Conservation (phyloP, 768 basidiomycete genomes). For the Phlebiopsis flavidoalba region DNA sequence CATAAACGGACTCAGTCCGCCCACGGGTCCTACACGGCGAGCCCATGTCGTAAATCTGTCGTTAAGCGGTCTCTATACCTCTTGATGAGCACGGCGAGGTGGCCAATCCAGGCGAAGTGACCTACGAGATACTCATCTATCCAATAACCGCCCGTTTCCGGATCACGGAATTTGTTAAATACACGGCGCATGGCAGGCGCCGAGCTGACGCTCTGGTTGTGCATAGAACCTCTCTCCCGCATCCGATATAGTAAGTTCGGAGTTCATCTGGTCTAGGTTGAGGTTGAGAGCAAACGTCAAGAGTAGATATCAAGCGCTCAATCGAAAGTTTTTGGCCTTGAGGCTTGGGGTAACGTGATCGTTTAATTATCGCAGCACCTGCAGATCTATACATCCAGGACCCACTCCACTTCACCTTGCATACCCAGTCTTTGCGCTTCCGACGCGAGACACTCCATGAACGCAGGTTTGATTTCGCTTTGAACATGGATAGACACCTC, state of each 20-base stretch:
- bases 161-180: not conserved
- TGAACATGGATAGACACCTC: constrained; percentile 13
- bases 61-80: not conserved
- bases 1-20: not conserved
- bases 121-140: not conserved
- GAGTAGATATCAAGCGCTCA: not conserved
- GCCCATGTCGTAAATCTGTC: not conserved
- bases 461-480: not conserved
- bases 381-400: not conserved
- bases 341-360: not conserved
- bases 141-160: not conserved
- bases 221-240: not conserved
- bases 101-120: not conserved
- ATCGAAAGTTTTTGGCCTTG: not conserved
- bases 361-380: not conserved
- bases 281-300: not conserved
- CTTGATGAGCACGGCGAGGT: not conserved
- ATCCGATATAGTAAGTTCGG: not conserved
- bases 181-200: not conserved
- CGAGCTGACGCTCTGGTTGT: not conserved
- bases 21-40: not conserved
- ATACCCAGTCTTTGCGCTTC: constrained; percentile 5
- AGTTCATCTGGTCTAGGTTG: not conserved
- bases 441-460: not conserved
- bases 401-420: constrained; percentile 5